These are phyloP conservation scores for Apiospora koreana DNA, from an alignment of 2,329 filamentous ascomycete genomes.

Conservation along the genomic window DNA sequence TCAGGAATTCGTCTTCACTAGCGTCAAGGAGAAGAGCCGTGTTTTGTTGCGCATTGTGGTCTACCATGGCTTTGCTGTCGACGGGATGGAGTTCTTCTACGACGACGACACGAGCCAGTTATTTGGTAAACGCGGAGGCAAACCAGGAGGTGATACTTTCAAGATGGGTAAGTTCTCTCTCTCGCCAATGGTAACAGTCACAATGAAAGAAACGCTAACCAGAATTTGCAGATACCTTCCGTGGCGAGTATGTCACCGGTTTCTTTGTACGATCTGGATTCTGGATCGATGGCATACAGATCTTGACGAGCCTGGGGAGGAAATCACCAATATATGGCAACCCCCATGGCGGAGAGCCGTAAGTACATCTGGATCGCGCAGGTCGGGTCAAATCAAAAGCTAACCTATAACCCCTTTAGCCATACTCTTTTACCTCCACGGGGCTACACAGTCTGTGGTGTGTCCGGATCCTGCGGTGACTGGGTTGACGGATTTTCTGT, in stretches of 20 bases:
- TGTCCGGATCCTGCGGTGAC: constrained; percentile 76
- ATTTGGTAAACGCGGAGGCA: constrained; percentile 80
- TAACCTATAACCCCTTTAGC: constrained; percentile 47
- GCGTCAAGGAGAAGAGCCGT: constrained; percentile 66
- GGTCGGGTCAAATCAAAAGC: background rate
- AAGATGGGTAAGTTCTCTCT: constrained; percentile 63
- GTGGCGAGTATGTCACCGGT: constrained; percentile 83
- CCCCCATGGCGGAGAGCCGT: constrained; percentile 76
- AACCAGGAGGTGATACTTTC: constrained; percentile 71
- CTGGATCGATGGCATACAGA: constrained; percentile 87
- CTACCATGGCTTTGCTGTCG: constrained; percentile 74
- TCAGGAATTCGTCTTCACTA: constrained; percentile 74
- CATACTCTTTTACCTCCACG: constrained; percentile 86
- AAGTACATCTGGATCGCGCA: constrained; percentile 44
- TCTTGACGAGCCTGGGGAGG: constrained; percentile 85
- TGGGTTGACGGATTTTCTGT: constrained; percentile 89
- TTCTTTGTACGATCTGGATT: constrained; percentile 79
- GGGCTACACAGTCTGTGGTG: constrained; percentile 84
- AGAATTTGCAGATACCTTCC: constrained; percentile 66
- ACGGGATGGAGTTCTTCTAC: constrained; percentile 91
- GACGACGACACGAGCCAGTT: constrained; percentile 83
- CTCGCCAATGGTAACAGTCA: background rate
- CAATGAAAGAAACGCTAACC: constrained; percentile 18
- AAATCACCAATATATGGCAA: constrained; percentile 87
- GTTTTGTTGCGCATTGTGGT: constrained; percentile 74